A percentile compares a stretch with the other conserved stretches of the same genome.
Evolutionary conservation across 192 early-diverging fungal species (phyloP).

Genomic region (Umbelopsis sp.): DNA sequence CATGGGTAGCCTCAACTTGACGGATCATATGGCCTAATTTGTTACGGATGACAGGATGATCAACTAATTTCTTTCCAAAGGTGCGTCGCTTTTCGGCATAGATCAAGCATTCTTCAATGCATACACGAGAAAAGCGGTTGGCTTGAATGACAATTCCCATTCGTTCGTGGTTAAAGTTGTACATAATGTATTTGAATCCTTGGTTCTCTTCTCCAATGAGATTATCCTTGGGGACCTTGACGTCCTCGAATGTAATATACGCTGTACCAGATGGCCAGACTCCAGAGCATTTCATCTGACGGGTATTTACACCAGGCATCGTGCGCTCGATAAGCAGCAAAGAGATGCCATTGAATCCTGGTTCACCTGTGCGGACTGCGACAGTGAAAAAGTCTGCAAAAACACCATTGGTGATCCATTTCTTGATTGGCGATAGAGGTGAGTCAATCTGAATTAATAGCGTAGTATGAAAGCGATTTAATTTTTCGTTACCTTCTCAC

Average conservation of each 20-base stretch:
- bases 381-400: constrained; percentile 86
- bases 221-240: constrained; percentile 84
- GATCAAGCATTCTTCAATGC: constrained; percentile 79
- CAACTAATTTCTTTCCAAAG: constrained; percentile 83
- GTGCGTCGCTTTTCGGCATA: constrained; percentile 86
- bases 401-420: constrained; percentile 83
- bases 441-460: too few species aligned
- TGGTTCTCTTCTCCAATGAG: constrained; percentile 84
- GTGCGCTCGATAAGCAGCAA: constrained; percentile 71
- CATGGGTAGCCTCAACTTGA: constrained; percentile 83
- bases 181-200: constrained; percentile 74
- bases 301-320: constrained; percentile 75
- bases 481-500: constrained; percentile 58
- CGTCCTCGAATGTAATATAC: constrained; percentile 82
- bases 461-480: not conserved
- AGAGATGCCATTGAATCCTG: constrained; percentile 78
- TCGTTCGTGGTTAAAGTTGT: constrained; percentile 82
- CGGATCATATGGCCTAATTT: constrained; percentile 83
- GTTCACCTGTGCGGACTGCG: constrained; percentile 75
- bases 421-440: constrained; percentile 26
- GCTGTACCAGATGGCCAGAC: constrained; percentile 83
- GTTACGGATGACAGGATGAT: constrained; percentile 82
- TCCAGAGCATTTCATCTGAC: constrained; percentile 84
- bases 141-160: constrained; percentile 86
- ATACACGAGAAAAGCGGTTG: constrained; percentile 84